Conservation (phyloP, 2,329 filamentous ascomycete species). For the Diaporthe citri region DNA sequence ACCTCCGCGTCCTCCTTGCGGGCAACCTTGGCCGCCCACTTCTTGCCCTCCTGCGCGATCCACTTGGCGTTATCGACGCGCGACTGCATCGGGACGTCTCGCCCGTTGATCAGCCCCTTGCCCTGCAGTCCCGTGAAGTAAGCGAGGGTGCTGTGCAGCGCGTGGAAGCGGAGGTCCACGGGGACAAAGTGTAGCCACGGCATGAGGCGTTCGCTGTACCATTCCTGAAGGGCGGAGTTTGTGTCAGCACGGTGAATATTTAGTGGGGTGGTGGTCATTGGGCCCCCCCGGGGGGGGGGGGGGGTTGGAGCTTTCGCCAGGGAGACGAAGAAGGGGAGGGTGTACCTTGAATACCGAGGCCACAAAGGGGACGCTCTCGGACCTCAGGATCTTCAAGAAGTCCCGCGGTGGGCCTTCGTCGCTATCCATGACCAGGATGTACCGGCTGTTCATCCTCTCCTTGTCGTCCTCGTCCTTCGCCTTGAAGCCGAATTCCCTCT, state of each 20-base stretch:
- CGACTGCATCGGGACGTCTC: slow-evolving; percentile 60
- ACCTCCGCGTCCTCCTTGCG: slow-evolving; percentile 82
- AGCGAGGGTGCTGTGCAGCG: slow-evolving; percentile 78
- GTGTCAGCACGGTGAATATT: background rate
- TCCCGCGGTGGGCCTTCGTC: slow-evolving; percentile 72
- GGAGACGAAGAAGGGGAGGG: background rate
- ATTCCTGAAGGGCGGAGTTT: slow-evolving; percentile 59
- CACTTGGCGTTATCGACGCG: slow-evolving; percentile 68
- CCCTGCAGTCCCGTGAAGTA: slow-evolving; percentile 76
- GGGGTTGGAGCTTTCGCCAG: no score
- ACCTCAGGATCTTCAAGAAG: slow-evolving; percentile 75
- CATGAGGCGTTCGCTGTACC: slow-evolving; percentile 80
- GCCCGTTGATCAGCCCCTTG: slow-evolving; percentile 57
- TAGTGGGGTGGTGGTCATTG: background rate
- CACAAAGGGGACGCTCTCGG: slow-evolving; percentile 76
- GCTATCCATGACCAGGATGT: slow-evolving; percentile 79
- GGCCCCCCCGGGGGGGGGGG: no score
- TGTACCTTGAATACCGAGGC: slow-evolving; percentile 74
- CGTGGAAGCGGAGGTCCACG: slow-evolving; percentile 79
- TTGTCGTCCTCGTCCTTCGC: slow-evolving; percentile 58
- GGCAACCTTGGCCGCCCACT: slow-evolving; percentile 74
- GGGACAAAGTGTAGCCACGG: slow-evolving; percentile 88
- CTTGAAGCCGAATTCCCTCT: slow-evolving; percentile 62
- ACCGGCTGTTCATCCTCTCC: slow-evolving; percentile 73
- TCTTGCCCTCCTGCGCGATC: slow-evolving; percentile 75